Conservation (phyloP, 2,329 filamentous ascomycete species). For the Thelonectria discophora region DNA sequence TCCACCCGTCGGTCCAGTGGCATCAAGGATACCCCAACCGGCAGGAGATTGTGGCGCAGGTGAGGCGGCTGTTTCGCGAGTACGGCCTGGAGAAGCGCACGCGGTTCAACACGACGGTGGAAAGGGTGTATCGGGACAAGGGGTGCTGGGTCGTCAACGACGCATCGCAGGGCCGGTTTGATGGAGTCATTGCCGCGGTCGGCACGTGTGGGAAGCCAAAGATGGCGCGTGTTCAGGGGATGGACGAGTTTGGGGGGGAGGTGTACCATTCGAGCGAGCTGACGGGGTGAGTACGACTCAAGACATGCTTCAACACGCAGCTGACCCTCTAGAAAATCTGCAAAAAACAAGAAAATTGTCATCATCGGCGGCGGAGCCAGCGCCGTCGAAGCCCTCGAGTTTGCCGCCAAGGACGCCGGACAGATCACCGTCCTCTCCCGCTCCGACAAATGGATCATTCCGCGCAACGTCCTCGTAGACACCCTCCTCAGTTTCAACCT, state of each 20-base stretch:
- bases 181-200: slow-evolving; percentile 80
- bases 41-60: slow-evolving; percentile 38
- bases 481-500: slow-evolving; percentile 79
- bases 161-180: slow-evolving; percentile 74
- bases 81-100: slow-evolving; percentile 78
- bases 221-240: slow-evolving; percentile 74
- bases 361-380: slow-evolving; percentile 83
- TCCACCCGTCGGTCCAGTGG: slow-evolving; percentile 83
- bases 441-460: slow-evolving; percentile 89
- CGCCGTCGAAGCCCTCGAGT: slow-evolving; percentile 85
- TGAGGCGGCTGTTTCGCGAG: slow-evolving; percentile 72
- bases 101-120: slow-evolving; percentile 74
- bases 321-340: slow-evolving; percentile 57
- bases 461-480: slow-evolving; percentile 79
- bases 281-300: slow-evolving; percentile 62
- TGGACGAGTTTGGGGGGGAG: slow-evolving; percentile 75
- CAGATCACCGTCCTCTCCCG: slow-evolving; percentile 78
- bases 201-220: slow-evolving; percentile 84
- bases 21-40: slow-evolving; percentile 56
- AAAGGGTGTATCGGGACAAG: slow-evolving; percentile 73
- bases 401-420: slow-evolving; percentile 72
- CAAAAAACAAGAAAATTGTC: slow-evolving; percentile 77
- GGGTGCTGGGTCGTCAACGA: slow-evolving; percentile 84
- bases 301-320: rapidly evolving
- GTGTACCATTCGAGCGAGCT: slow-evolving; percentile 80